Evolutionary conservation across 352 stramenopile genomes (phyloP).

Genomic region (Phytophthora agathidicida): DNA sequence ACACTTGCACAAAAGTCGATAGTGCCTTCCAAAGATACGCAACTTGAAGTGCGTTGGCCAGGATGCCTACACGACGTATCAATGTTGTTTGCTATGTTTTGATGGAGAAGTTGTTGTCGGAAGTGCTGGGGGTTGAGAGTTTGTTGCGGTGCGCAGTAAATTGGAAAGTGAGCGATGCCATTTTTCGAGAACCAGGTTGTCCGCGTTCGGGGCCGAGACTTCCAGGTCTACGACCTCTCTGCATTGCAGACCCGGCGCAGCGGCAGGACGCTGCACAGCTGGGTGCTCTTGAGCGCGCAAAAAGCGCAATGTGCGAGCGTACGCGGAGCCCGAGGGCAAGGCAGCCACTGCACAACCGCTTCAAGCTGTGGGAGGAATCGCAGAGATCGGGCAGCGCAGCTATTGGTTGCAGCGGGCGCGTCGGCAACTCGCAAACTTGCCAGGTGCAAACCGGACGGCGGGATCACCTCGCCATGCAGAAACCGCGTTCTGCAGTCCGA

Average conservation of each 20-base stretch:
- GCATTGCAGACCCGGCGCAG: conserved; percentile 1
- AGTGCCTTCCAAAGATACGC: no score
- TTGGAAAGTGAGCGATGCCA: conserved; percentile 10
- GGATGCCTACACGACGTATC: no score
- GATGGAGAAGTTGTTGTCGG: neutral
- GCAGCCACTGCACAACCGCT: conserved; percentile 4
- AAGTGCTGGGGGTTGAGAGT: no score
- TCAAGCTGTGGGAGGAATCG: conserved; percentile 2
- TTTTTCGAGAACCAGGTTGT: conserved; percentile 1
- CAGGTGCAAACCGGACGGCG: conserved; percentile 3
- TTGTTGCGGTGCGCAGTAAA: conserved; percentile 24
- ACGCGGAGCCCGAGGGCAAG: conserved; percentile 14
- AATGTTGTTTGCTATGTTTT: no score
- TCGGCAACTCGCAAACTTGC: conserved; percentile 12
- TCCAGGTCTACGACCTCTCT: conserved; percentile 14
- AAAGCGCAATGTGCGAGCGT: conserved; percentile 33
- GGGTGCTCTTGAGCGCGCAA: conserved; percentile 16
- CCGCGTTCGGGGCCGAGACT: neutral
- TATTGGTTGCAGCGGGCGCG: conserved; percentile 9
- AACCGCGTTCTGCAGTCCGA: neutral
- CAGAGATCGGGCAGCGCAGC: conserved; percentile 6
- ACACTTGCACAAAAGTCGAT: no score
- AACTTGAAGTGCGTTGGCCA: no score
- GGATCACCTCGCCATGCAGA: conserved; percentile 2
- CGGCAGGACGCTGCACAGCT: conserved; percentile 8